These are phyloP conservation scores for Lobosporangium transversale DNA, from an alignment of 192 early-diverging fungal genomes.

Conservation along the genomic window DNA sequence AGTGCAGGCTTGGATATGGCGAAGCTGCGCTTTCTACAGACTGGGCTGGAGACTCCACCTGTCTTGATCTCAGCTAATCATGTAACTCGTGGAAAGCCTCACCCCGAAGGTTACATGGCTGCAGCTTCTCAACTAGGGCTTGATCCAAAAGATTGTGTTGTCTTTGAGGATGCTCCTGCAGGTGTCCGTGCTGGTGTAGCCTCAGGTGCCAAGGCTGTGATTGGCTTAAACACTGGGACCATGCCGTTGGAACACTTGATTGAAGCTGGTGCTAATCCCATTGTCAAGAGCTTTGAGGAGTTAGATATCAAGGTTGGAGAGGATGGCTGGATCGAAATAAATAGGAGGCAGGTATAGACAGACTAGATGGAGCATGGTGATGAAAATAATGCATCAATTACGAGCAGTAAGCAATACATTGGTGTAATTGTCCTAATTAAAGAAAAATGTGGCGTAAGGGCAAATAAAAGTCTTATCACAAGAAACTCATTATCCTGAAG, in stretches of 20 bases:
- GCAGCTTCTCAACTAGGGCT: conserved; percentile 46
- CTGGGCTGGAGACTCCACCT: conserved; percentile 41
- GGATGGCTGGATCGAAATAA: conserved; percentile 54
- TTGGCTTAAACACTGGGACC: conserved; percentile 53
- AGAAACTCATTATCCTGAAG: too few species aligned
- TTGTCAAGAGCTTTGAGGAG: conserved; percentile 54
- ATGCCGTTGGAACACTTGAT: conserved; percentile 53
- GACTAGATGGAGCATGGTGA: neutral
- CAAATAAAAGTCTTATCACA: too few species aligned
- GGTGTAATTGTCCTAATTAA: too few species aligned
- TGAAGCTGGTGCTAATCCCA: conserved; percentile 53
- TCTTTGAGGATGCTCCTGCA: conserved; percentile 64
- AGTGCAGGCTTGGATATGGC: conserved; percentile 59
- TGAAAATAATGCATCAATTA: neutral
- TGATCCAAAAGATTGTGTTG: conserved; percentile 54
- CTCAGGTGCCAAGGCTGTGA: conserved; percentile 48
- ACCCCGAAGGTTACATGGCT: conserved; percentile 55
- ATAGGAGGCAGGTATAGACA: conserved; percentile 3
- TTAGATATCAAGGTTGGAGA: conserved; percentile 41
- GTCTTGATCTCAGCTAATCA: conserved; percentile 37
- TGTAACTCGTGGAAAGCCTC: conserved; percentile 51
- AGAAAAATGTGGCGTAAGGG: too few species aligned
- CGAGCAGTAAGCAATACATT: neutral
- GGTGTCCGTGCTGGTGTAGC: conserved; percentile 56
- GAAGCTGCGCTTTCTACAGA: conserved; percentile 47